Evolutionary conservation across 768 basidiomycete genomes (phyloP).

Genomic region (Leccinellum rugosiceps): DNA sequence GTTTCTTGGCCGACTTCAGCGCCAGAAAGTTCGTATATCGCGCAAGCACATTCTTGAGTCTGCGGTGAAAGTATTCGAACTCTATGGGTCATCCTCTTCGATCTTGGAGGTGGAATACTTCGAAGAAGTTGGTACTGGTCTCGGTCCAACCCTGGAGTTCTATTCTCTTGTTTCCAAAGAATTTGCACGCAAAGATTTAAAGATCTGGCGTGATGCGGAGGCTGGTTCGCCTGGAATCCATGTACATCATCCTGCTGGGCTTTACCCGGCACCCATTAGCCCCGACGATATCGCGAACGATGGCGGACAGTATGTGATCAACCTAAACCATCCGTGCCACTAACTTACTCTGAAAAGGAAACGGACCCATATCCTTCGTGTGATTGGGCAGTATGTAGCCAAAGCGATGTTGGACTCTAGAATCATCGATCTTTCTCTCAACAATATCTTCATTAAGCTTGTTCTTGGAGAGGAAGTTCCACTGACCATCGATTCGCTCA

Average conservation of each 20-base stretch:
- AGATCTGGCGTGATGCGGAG: slow-evolving; percentile 91
- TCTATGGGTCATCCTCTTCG: slow-evolving; percentile 92
- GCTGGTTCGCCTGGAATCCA: slow-evolving; percentile 55
- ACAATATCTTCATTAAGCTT: slow-evolving; percentile 91
- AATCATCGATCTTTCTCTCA: slow-evolving; percentile 94
- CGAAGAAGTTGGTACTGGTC: slow-evolving; percentile 96
- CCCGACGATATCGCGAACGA: slow-evolving; percentile 67
- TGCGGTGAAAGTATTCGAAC: slow-evolving; percentile 92
- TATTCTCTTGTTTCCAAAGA: slow-evolving; percentile 97
- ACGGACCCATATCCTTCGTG: slow-evolving; percentile 79
- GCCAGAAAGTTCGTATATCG: slow-evolving; percentile 96
- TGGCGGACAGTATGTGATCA: slow-evolving; percentile 62
- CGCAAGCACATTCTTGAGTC: slow-evolving; percentile 94
- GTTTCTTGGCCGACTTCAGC: slow-evolving; percentile 86
- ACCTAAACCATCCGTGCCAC: background rate
- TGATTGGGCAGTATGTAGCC: slow-evolving; percentile 94
- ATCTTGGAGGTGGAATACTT: slow-evolving; percentile 98
- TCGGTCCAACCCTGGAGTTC: slow-evolving; percentile 97
- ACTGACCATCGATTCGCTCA: slow-evolving; percentile 76
- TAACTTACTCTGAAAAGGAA: slow-evolving; percentile 48
- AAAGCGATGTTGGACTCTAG: slow-evolving; percentile 97
- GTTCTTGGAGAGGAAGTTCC: slow-evolving; percentile 86
- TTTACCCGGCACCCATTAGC: slow-evolving; percentile 85
- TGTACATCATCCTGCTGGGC: slow-evolving; percentile 80
- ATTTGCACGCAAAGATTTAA: slow-evolving; percentile 84